Conservation (phyloP, 2,329 filamentous ascomycete species). For the Stylonectria norvegica region DNA sequence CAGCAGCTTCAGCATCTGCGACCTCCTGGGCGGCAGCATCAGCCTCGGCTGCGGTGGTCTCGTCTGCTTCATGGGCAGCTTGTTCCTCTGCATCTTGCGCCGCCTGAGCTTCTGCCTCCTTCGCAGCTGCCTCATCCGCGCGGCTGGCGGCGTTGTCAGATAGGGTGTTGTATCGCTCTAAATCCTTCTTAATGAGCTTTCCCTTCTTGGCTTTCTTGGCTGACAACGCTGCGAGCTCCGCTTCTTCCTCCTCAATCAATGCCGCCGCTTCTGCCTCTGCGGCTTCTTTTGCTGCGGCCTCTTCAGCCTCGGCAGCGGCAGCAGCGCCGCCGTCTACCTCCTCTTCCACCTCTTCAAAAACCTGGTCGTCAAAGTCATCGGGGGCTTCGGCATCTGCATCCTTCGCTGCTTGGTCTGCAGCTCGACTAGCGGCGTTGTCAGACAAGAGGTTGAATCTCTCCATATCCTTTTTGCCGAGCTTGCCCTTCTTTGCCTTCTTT, state of each 20-base stretch:
- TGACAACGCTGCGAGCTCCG: slow-evolving; percentile 40
- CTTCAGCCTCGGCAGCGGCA: slow-evolving; percentile 9
- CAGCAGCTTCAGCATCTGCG: slow-evolving; percentile 11
- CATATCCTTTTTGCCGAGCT: slow-evolving; percentile 43
- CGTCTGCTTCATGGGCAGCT: slow-evolving; percentile 25
- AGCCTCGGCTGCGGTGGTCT: slow-evolving; percentile 27
- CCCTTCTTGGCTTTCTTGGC: slow-evolving; percentile 50
- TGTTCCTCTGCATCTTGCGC: slow-evolving; percentile 31
- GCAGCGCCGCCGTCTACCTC: slow-evolving; percentile 3
- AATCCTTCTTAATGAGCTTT: slow-evolving; percentile 43
- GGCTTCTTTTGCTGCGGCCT: slow-evolving; percentile 11
- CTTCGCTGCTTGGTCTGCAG: slow-evolving; percentile 38
- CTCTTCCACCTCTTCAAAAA: slow-evolving; percentile 23
- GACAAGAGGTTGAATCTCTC: slow-evolving; percentile 41
- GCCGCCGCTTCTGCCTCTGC: slow-evolving; percentile 13
- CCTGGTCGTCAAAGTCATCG: background rate
- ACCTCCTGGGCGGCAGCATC: slow-evolving; percentile 16
- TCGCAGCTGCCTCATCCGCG: slow-evolving; percentile 39
- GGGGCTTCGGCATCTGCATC: slow-evolving; percentile 6
- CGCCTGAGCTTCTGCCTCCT: slow-evolving; percentile 18
- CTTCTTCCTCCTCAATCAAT: slow-evolving; percentile 29
- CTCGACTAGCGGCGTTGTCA: slow-evolving; percentile 33
- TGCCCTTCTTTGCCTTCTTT: slow-evolving; percentile 50
- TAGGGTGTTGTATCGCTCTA: slow-evolving; percentile 41
- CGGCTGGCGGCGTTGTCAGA: slow-evolving; percentile 33